Base-by-base conservation (phyloP, 441 rosid species). In the Theobroma grandiflorum region DNA sequence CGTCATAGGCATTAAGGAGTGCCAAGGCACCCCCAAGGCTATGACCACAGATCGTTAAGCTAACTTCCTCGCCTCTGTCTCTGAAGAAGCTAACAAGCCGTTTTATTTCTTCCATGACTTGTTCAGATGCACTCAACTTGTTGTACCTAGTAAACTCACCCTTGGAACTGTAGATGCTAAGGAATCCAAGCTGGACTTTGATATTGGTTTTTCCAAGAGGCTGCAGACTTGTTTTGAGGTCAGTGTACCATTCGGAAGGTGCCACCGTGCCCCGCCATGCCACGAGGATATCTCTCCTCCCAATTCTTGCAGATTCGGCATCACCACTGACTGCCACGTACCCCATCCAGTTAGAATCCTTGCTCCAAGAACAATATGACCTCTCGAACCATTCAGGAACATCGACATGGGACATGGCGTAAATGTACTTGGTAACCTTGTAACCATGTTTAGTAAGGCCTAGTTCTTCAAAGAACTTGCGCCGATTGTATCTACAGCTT, bases 201-300 rank as follows among this genome's bases (percentile, higher is more conserved):
- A 89, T 85, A n/a, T 81, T 84, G 7, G 80, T 58, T 12, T 53
- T 75, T 15, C 80, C 83, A 70, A 81, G 63, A 11, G 72, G 79
- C 79, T 88, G 88, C 63, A 88, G 76, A 63, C 87, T 82, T 8
- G 94, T 52, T 58, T 82, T 89, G 8, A 95, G 80, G 77, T 95
- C 93, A n/a, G 80, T 81, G 61, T 76, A 86, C 97, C 97, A 95
- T 76, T 93, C 95, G 0, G 93, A 82, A 2, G 98, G 98, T 6
- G 98, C 89, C 82, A 93, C 91, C 1, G 96, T 93, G 33, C 97
- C 97, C 31, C 95, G 87, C 97, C 97, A 95, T 6, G 91, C 91
- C 67, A 95, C 92, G 4, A 89, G 85, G 26, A 92, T 89, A 84
- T 95, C 97, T 76, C 97, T 78, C 74, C 94, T 80, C 31, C 98